Conservation (phyloP, 805 yeast genomes). For the Myxozyma kluyveri region DNA sequence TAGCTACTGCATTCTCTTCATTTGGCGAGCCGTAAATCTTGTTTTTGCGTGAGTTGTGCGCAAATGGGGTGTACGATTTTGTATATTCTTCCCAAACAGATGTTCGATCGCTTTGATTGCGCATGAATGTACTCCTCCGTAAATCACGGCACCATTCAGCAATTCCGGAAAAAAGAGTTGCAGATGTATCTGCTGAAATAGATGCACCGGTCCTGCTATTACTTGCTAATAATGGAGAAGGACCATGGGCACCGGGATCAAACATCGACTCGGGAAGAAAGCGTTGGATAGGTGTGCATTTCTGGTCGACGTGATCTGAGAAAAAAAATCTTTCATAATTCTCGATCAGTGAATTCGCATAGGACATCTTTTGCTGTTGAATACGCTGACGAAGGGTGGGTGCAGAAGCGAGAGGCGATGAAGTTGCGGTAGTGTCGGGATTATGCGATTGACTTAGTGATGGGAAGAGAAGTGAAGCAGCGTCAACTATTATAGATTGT, state of each 20-base stretch:
- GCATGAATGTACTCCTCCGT: slow-evolving; percentile 10
- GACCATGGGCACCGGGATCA: slow-evolving; percentile 16
- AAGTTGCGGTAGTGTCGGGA: not conserved
- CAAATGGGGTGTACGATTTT: slow-evolving; percentile 2
- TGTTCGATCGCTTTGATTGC: slow-evolving; percentile 9
- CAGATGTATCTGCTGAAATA: not conserved
- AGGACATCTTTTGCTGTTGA: slow-evolving; percentile 13
- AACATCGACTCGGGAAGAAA: slow-evolving; percentile 20
- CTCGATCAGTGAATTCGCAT: slow-evolving; percentile 12
- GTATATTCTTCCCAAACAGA: slow-evolving; percentile 25
- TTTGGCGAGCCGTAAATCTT: slow-evolving; percentile 7
- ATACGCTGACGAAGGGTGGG: slow-evolving; percentile 16
- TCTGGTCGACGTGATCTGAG: slow-evolving; percentile 27
- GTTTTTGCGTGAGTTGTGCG: not conserved
- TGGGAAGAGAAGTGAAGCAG: slow-evolving; percentile 1
- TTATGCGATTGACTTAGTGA: not conserved
- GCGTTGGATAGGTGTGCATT: slow-evolving; percentile 18
- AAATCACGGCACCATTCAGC: slow-evolving; percentile 19
- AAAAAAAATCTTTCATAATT: slow-evolving; percentile 19
- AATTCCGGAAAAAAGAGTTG: slow-evolving; percentile 8
- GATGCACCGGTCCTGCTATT: not conserved
- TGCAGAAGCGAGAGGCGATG: slow-evolving; percentile 12
- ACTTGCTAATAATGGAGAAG: slow-evolving; percentile 1
- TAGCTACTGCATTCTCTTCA: not conserved
- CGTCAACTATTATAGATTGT: too few relatives aligned